Conservation (phyloP, 768 basidiomycete genomes). For the Chalciporus sphaerocephalus region DNA sequence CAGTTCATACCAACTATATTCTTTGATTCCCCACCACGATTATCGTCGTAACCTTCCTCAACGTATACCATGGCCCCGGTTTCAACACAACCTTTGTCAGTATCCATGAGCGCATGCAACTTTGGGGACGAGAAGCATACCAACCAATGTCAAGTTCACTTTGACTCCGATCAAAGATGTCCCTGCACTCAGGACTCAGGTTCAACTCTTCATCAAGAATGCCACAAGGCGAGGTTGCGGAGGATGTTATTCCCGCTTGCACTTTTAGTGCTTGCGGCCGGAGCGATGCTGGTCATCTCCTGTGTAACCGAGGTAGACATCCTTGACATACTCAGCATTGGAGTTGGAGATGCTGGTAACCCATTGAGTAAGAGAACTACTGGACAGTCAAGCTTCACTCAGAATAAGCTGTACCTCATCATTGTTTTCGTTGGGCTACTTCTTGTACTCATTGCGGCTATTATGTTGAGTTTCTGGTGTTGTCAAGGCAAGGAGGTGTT, state of each 20-base stretch:
- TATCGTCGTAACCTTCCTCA: conserved; percentile 8
- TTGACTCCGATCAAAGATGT: conserved; percentile 17
- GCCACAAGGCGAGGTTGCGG: conserved; percentile 30
- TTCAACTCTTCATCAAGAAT: conserved; percentile 27
- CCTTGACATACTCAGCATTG: conserved; percentile 18
- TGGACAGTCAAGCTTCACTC: conserved; percentile 32
- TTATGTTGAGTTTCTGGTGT: conserved; percentile 65
- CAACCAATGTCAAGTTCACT: conserved; percentile 25
- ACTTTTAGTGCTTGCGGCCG: conserved; percentile 30
- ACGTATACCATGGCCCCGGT: conserved; percentile 23
- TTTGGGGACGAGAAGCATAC: conserved; percentile 13
- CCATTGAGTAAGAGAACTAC: conserved; percentile 25
- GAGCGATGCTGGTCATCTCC: conserved; percentile 29
- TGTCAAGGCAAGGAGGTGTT: conserved; percentile 43
- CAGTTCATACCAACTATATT: neutral
- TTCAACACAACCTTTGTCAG: conserved; percentile 26
- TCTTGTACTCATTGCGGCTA: conserved; percentile 47
- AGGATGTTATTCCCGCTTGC: conserved; percentile 36
- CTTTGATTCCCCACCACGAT: conserved; percentile 4
- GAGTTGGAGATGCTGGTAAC: conserved; percentile 29
- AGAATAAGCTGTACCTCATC: conserved; percentile 53
- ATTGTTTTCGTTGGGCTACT: conserved; percentile 61
- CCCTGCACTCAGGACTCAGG: conserved; percentile 17
- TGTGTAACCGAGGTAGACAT: conserved; percentile 28
- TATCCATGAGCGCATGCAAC: conserved; percentile 19